Conservation (phyloP, 441 rosid species). For the Arabidopsis hybrid region DNA sequence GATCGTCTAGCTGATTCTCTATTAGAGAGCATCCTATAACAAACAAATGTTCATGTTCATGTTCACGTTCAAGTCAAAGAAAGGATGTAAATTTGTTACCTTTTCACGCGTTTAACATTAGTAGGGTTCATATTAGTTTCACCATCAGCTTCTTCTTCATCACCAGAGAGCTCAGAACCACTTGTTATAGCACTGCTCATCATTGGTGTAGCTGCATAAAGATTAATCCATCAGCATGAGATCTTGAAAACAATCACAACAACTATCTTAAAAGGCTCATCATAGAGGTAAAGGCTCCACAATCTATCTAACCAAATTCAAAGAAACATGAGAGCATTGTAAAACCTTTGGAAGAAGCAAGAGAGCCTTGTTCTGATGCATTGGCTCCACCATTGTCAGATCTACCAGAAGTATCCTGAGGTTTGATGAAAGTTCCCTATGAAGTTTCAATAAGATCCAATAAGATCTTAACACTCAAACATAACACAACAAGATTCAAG, state of each 20-base stretch:
- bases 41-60: conserved; percentile 19
- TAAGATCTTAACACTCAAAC: too few species aligned
- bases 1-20: conserved; percentile 81
- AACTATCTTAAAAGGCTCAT: conserved; percentile 3
- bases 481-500: too few species aligned
- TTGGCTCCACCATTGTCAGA: conserved; percentile 65
- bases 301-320: background rate
- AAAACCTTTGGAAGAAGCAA: conserved; percentile 77
- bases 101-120: conserved; percentile 66
- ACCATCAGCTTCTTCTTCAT: conserved; percentile 63
- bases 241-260: conserved; percentile 34
- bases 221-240: conserved; percentile 40
- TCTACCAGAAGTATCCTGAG: conserved; percentile 61
- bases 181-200: conserved; percentile 55
- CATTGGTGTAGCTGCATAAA: conserved; percentile 51
- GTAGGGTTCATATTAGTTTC: conserved; percentile 64
- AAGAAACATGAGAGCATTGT: background rate
- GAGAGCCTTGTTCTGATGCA: conserved; percentile 58
- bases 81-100: conserved; percentile 48
- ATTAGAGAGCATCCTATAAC: conserved; percentile 75
- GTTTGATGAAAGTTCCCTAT: conserved; percentile 69
- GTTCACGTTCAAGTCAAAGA: background rate
- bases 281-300: background rate
- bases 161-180: conserved; percentile 72
- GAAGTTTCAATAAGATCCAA: conserved; percentile 30